Conservation (phyloP, 257 asterid species). For the Buddleja alternifolia region DNA sequence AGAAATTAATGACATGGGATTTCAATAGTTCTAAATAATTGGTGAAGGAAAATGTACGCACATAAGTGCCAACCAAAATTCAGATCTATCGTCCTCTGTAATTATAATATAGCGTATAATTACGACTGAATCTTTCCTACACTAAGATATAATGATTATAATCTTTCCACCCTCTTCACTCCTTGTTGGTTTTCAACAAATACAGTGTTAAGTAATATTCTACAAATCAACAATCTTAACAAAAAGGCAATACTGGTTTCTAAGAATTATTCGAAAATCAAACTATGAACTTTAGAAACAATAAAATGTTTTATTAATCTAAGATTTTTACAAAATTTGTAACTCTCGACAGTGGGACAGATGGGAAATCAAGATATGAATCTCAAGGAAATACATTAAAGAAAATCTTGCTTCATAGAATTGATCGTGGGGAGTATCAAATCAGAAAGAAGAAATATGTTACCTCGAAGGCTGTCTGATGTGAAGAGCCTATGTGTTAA, state of each 20-base stretch:
- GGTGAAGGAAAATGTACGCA: too few relatives aligned
- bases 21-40: too few relatives aligned
- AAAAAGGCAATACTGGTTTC: too few relatives aligned
- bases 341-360: not conserved
- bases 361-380: slow-evolving; percentile 7
- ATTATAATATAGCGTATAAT: too few relatives aligned
- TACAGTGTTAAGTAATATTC: not conserved
- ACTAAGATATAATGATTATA: not conserved
- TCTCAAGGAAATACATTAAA: not conserved
- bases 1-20: too few relatives aligned
- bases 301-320: not conserved
- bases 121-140: too few relatives aligned
- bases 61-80: too few relatives aligned
- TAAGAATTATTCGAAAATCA: not conserved
- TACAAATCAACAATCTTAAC: not conserved
- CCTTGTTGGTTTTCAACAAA: not conserved
- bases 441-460: not conserved
- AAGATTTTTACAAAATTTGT: not conserved
- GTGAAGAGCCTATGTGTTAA: not conserved
- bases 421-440: not conserved
- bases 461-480: not conserved
- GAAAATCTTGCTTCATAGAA: not conserved
- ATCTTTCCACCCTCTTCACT: not conserved
- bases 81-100: too few relatives aligned
- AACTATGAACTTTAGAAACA: not conserved